Base-by-base conservation (phyloP, 2,329 filamentous ascomycete genomes). In the Teratosphaeria zuluensis region DNA sequence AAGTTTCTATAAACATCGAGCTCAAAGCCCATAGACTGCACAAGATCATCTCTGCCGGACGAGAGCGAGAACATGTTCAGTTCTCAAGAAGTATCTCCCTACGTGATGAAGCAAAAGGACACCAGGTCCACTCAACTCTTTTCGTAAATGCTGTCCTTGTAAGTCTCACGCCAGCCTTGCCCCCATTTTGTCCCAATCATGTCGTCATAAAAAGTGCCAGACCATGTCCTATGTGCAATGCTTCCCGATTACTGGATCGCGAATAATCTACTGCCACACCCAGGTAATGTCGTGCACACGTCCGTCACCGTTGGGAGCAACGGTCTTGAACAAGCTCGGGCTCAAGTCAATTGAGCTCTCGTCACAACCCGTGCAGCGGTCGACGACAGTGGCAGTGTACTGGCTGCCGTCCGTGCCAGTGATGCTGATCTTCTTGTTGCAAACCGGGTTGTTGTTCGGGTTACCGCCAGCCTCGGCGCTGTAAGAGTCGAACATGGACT, bases 301-400 rank as follows among this genome's bases (percentile, higher is more conserved):
- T 7, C 64, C 63, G 52, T 67, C 62, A 30, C 64, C 65, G 31
- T 65, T 59, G 48, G 56, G 54, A 55, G 69, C 69, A 57, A 75
- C 68, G 12, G 59, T 63, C 56, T 70, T 66, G 71, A 77, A 78
- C 56, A 76, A 70, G 6, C 56, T 58, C 53, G 70, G 62, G 14
- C 80, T 83, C 64, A 87, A 78, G 67, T 90, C 87, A 54, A 90
- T 81, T 66, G 79, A 76, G 48, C 71, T 63, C 61, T 54, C 58
- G 0, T 56, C 68, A 72, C 89, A 94, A 66, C 86, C 85, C 74
- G 82, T 81, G 79, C 89, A 94, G 77, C 89, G 90, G 77, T 94
- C 89, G 56, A 80, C 81, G 61, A 92, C 82, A 3, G 66, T 80
- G 61, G 84, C 88, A 2, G 72, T 77, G 65, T 77, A 71, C 1